Percentiles rank a stretch among this genome's conserved stretches.
phyloP scores from a whole-genome alignment of 1,284 basidiomycete genomes.

The Ceratobasidium sp. region DNA sequence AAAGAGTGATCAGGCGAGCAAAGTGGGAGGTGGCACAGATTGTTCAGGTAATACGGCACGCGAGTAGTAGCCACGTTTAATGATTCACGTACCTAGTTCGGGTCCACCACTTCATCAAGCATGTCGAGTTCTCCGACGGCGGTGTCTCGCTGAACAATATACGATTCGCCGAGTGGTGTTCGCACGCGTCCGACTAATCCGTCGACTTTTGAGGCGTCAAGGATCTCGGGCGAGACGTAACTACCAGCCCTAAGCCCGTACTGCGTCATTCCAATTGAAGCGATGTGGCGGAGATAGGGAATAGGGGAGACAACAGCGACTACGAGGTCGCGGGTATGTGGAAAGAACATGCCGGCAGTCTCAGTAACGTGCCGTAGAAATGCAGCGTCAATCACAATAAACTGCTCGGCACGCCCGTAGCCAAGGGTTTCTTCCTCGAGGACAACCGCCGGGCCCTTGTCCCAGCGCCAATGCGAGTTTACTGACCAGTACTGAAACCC shows the following conservation, averaged over 20 bases:
- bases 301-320: constrained; percentile 51
- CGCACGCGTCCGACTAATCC: neutral
- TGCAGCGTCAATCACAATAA: constrained; percentile 24
- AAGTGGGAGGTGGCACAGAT: no score
- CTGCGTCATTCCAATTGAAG: neutral
- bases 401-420: constrained; percentile 26
- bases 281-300: constrained; percentile 12
- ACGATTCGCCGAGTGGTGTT: neutral
- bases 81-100: constrained; percentile 17
- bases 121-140: constrained; percentile 35
- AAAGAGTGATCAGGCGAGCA: no score
- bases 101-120: constrained; percentile 26
- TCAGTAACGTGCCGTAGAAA: constrained; percentile 41
- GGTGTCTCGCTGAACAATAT: constrained; percentile 13
- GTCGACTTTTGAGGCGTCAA: constrained; percentile 13
- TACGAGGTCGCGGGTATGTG: constrained; percentile 41
- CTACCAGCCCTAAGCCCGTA: constrained; percentile 16
- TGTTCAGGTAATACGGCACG: no score
- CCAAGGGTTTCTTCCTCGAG: neutral
- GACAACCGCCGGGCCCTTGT: neutral
- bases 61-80: no score
- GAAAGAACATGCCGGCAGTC: constrained; percentile 40
- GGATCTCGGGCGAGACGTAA: constrained; percentile 10
- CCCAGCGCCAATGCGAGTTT: constrained; percentile 35
- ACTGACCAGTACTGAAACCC: constrained; percentile 14